A percentile compares a stretch with the other conserved stretches of the same genome.
These are phyloP conservation scores for Colletotrichum noveboracense DNA, from an alignment of 2,329 filamentous ascomycete genomes.

Conservation along the genomic window DNA sequence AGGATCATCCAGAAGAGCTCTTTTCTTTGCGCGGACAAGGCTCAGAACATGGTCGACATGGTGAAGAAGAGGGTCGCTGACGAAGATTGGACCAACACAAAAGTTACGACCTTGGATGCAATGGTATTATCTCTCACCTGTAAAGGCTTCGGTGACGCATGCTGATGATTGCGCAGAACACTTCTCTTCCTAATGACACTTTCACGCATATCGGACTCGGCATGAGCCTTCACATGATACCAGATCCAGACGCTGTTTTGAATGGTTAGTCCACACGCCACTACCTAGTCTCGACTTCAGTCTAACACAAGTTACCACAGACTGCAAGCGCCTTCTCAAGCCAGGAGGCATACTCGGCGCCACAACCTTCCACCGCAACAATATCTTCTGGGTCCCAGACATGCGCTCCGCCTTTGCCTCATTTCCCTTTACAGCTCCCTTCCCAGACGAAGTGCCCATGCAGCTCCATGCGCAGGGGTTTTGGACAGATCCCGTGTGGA, in stretches of 20 bases:
- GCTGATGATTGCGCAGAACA: not conserved
- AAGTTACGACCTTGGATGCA: not conserved
- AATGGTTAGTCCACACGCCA: not conserved
- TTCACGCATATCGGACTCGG: not conserved
- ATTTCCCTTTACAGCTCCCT: slow-evolving; percentile 44
- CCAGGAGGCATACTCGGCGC: slow-evolving; percentile 43
- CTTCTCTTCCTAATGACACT: not conserved
- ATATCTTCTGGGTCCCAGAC: slow-evolving; percentile 41
- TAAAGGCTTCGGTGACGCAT: not conserved
- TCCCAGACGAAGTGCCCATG: slow-evolving; percentile 38
- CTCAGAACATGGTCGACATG: not conserved
- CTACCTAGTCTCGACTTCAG: not conserved
- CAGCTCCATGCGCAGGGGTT: slow-evolving; percentile 42
- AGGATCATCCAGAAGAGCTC: not conserved
- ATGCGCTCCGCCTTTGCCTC: slow-evolving; percentile 42
- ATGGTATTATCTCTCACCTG: not conserved
- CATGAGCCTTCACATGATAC: not conserved
- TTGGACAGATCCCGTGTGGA: slow-evolving; percentile 45
- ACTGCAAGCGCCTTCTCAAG: slow-evolving; percentile 43
- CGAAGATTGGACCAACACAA: not conserved
- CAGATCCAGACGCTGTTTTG: not conserved
- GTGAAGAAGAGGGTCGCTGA: not conserved
- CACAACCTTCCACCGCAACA: slow-evolving; percentile 37
- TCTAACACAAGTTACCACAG: slow-evolving; percentile 34
- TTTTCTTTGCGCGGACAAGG: not conserved